phyloP scores from a whole-genome alignment of 2,329 filamentous ascomycete species.

The Cryoendolithus antarcticus region DNA sequence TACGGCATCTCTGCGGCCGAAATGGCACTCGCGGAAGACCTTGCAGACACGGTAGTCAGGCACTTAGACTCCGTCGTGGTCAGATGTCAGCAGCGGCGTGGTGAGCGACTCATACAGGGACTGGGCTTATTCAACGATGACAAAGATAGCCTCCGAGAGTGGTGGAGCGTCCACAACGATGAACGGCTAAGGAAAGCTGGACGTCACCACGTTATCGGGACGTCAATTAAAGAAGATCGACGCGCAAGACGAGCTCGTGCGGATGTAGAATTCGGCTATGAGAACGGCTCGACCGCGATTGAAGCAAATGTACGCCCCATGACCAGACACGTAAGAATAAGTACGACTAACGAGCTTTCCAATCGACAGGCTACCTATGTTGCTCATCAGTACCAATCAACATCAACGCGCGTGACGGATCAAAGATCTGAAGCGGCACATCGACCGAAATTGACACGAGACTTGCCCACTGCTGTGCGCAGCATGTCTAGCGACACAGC shows the following conservation, averaged over 20 bases:
- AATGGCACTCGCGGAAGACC: conserved; percentile 43
- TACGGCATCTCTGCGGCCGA: conserved; percentile 39
- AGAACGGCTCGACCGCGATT: neutral
- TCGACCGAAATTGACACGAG: too few relatives aligned
- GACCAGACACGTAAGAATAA: too few relatives aligned
- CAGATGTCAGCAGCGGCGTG: conserved; percentile 39
- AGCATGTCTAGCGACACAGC: too few relatives aligned
- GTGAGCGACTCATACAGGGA: conserved; percentile 42
- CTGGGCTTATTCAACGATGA: conserved; percentile 34
- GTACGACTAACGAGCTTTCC: too few relatives aligned
- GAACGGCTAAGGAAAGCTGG: conserved; percentile 2
- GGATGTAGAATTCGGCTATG: conserved; percentile 11
- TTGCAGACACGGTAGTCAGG: conserved; percentile 45
- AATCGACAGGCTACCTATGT: too few relatives aligned
- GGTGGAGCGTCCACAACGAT: conserved; percentile 18
- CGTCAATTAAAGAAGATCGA: neutral
- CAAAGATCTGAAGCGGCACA: too few relatives aligned
- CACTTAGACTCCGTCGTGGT: conserved; percentile 45
- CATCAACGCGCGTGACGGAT: too few relatives aligned
- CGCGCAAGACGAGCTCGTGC: conserved; percentile 3
- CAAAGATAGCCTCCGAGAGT: conserved; percentile 12
- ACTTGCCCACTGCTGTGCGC: too few relatives aligned
- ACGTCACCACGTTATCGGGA: neutral
- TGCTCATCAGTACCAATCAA: too few relatives aligned
- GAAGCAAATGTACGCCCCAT: too few relatives aligned